Base-by-base conservation (phyloP, 2,329 filamentous ascomycete species). In the Pseudogymnoascus sp. region DNA sequence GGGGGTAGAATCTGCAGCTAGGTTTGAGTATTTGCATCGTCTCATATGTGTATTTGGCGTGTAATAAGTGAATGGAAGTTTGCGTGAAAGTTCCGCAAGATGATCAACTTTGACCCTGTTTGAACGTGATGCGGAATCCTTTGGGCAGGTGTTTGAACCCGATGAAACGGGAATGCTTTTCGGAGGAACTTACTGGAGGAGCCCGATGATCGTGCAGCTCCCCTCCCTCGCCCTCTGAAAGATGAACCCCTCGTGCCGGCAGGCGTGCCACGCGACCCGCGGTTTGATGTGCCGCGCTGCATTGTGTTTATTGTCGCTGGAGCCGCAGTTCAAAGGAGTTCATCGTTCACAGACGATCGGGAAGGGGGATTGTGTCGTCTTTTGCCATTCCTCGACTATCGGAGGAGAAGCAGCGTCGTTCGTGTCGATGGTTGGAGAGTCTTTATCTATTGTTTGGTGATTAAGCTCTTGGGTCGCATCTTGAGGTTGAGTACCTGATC, bases 191-290 rank as follows among this genome's bases (percentile, higher is more conserved):
- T 69, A 73, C 72, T 67, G 24, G 68, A 69, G 65, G 72, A 72
- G 69, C 65, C 69, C 61, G 61, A 65, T 40, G 60, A 66, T 40
- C 59, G 33, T 41, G 35, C 33, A 68, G 68, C 70, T 72, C 72
- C 72, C 71, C 71, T 69, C 66, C 68, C 70, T 62, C 70, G 69
- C 66, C 71, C 71, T 71, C 66, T 71, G 68, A 69, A 67, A 69
- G 69, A 64, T 66, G 69, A 70, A 68, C 68, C 67, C 61, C 68
- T 70, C 65, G 66, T 60, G 43, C 50, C 53, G 66, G 63, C 50
- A 66, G 66, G 41, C 26, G 50, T 35, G 46, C 67, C 70, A 64
- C 69, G 70, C 62, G 66, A 63, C 63, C 67, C 66, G 64, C 70
- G 67, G 64, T 64, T 67, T 64, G 66, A 70, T 70, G 66, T 66